phyloP scores from a whole-genome alignment of 2,329 filamentous ascomycete genomes.

The Pseudocercospora pini-densiflorae region DNA sequence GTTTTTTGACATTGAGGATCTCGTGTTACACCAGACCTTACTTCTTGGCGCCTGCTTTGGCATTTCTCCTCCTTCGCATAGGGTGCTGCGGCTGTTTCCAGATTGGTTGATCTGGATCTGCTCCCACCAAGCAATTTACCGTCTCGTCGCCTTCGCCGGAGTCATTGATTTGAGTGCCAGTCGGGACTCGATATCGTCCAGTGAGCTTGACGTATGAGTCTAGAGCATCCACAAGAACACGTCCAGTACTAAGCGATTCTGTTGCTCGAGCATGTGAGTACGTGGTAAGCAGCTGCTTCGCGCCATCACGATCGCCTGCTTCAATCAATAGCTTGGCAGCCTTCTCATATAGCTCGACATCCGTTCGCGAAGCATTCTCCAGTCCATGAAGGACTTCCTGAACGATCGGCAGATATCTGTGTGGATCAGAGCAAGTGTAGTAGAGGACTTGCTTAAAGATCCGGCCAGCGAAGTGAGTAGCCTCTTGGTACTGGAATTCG shows the following conservation, averaged over 20 bases:
- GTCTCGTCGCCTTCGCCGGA: constrained; percentile 40
- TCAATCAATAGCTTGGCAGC: constrained; percentile 21
- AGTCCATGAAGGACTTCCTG: constrained; percentile 26
- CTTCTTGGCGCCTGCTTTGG: neutral
- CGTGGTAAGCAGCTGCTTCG: constrained; percentile 25
- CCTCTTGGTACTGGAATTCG: constrained; percentile 38
- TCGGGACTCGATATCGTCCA: constrained; percentile 17
- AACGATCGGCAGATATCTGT: constrained; percentile 22
- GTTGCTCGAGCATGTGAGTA: constrained; percentile 25
- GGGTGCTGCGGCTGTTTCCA: constrained; percentile 29
- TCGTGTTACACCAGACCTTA: neutral
- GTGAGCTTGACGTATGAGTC: constrained; percentile 25
- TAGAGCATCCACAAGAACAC: constrained; percentile 21
- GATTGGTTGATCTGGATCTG: constrained; percentile 28
- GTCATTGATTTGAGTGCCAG: constrained; percentile 38
- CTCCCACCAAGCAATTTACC: constrained; percentile 43
- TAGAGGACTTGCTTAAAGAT: constrained; percentile 31
- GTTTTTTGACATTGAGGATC: neutral
- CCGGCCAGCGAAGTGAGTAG: constrained; percentile 26
- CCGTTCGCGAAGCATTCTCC: constrained; percentile 23
- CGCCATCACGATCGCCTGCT: constrained; percentile 22
- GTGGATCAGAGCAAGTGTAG: constrained; percentile 28
- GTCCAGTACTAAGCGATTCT: constrained; percentile 19
- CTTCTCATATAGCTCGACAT: constrained; percentile 24
- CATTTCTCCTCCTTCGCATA: constrained; percentile 7